phyloP scores from a whole-genome alignment of 257 asterid genomes.

The Eustoma russellianum region DNA sequence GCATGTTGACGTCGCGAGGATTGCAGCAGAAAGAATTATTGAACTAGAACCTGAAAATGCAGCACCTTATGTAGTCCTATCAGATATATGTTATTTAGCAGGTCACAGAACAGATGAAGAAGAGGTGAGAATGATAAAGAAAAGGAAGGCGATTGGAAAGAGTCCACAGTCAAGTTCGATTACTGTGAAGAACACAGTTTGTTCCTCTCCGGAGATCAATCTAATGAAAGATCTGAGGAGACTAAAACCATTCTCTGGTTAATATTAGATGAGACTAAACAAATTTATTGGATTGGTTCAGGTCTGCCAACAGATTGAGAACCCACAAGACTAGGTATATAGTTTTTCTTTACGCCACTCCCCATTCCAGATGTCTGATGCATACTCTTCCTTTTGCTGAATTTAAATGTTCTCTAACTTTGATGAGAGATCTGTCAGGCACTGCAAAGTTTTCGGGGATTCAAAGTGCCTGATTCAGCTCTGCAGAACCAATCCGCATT shows the following conservation, averaged over 20 bases:
- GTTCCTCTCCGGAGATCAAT: constrained; percentile 52
- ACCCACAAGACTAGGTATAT: neutral
- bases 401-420: neutral
- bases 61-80: constrained; percentile 60
- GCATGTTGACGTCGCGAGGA: constrained; percentile 49
- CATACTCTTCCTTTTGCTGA: constrained; percentile 1
- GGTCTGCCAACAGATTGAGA: constrained; percentile 18
- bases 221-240: constrained; percentile 38
- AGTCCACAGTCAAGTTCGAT: constrained; percentile 84
- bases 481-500: no score
- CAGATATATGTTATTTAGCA: constrained; percentile 32
- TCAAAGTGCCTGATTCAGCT: no score
- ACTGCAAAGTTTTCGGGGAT: no score
- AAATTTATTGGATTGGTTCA: constrained; percentile 12
- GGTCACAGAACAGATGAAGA: constrained; percentile 57
- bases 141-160: constrained; percentile 45
- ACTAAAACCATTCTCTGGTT: constrained; percentile 23
- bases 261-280: constrained; percentile 30
- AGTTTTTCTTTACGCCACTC: neutral
- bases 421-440: neutral
- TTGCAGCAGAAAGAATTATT: constrained; percentile 48
- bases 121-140: constrained; percentile 43
- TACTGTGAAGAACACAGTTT: constrained; percentile 37
- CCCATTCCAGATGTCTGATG: neutral
- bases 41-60: constrained; percentile 61